phyloP scores from a whole-genome alignment of 176 grass and related monocot genomes.

The Oryza meyeriana region DNA sequence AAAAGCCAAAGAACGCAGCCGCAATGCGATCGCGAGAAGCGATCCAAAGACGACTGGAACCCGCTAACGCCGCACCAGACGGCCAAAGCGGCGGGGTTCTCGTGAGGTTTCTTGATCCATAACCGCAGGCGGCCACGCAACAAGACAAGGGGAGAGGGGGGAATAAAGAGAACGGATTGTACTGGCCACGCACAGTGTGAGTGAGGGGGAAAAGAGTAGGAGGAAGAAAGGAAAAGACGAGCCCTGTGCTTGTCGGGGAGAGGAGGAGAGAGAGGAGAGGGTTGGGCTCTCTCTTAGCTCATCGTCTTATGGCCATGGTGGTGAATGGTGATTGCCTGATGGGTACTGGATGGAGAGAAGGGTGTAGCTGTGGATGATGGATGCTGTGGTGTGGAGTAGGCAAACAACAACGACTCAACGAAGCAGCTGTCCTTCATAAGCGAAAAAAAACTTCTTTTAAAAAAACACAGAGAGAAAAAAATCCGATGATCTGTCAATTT shows the following conservation, averaged over 20 bases:
- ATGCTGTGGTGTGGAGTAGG: not conserved
- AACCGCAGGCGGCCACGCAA: constrained; percentile 28
- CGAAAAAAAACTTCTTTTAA: not conserved
- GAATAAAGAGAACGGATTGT: constrained; percentile 34
- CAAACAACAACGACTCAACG: not conserved
- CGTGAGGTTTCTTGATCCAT: constrained; percentile 62
- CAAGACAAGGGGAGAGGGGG: constrained; percentile 31
- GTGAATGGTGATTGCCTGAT: not conserved
- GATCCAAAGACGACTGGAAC: constrained; percentile 22
- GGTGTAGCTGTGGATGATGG: constrained; percentile 11
- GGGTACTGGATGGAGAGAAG: not conserved
- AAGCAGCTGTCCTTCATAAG: too few species aligned
- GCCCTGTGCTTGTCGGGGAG: constrained; percentile 35
- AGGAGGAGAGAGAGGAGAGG: not conserved
- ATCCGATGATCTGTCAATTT: not conserved
- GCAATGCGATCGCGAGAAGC: constrained; percentile 51
- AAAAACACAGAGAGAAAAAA: not conserved
- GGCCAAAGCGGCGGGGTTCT: constrained; percentile 33
- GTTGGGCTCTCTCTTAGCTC: not conserved
- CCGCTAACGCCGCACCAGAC: constrained; percentile 21
- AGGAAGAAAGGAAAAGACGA: constrained; percentile 34
- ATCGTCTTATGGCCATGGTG: constrained; percentile 29
- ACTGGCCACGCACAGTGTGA: constrained; percentile 18
- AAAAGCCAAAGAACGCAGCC: constrained; percentile 1
- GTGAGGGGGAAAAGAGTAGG: constrained; percentile 18